These are phyloP conservation scores for Serpula lacrymans DNA, from an alignment of 768 basidiomycete genomes.

Conservation along the genomic window DNA sequence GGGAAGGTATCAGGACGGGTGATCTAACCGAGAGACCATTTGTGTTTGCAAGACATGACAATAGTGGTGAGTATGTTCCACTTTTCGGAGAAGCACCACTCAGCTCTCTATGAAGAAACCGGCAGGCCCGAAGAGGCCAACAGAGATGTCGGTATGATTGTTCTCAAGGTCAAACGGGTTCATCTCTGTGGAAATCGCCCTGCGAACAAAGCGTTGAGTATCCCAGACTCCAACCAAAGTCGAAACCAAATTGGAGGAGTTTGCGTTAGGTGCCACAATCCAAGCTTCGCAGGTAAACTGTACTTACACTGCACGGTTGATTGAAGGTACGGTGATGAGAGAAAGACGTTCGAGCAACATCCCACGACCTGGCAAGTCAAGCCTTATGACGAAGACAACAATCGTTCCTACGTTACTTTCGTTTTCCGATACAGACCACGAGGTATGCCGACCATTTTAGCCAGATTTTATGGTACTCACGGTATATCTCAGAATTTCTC, in stretches of 20 bases:
- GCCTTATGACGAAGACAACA: constrained; percentile 39
- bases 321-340: constrained; percentile 51
- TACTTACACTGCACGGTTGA: neutral
- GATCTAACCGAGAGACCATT: constrained; percentile 55
- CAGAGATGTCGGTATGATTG: constrained; percentile 49
- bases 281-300: neutral
- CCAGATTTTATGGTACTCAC: neutral
- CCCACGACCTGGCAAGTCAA: constrained; percentile 53
- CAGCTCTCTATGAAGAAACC: constrained; percentile 1
- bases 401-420: constrained; percentile 58
- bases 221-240: constrained; percentile 35
- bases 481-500: constrained; percentile 40
- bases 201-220: constrained; percentile 40
- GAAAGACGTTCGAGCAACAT: constrained; percentile 35
- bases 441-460: constrained; percentile 32
- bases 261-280: constrained; percentile 39
- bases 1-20: constrained; percentile 52
- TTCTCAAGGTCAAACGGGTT: constrained; percentile 42
- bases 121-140: constrained; percentile 5
- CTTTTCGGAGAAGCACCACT: neutral
- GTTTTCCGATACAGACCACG: constrained; percentile 60
- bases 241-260: constrained; percentile 38
- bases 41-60: constrained; percentile 43
- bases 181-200: constrained; percentile 27
- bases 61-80: constrained; percentile 31